Evolutionary conservation across 169 alveolate species (phyloP), one percentile per base, ranked within the genome.

Genomic region (Babesia ovata): DNA sequence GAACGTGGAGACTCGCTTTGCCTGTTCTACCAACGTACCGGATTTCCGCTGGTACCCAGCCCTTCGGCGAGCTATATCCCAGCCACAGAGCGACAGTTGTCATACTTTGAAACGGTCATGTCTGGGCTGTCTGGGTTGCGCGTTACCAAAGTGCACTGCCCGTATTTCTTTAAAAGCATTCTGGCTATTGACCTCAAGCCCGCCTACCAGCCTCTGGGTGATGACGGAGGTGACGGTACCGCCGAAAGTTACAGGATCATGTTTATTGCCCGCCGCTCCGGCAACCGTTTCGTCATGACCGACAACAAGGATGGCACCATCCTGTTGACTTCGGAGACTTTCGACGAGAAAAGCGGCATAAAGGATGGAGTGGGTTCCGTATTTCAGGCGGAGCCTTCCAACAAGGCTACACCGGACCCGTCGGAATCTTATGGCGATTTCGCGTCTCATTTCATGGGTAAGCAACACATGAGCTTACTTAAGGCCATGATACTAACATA

Each of bases 61-160:
- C 83, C 82, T 17, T 19, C 84, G 13, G 83, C 83, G 36, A 57
- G 57, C 6, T 79, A 79, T 48, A 61, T 56, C 21, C 62, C 75
- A n/a, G 46, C 73, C 0, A 45, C 81, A 8, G 78, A 79, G 42
- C 48, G 87, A 7, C 4, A 21, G 21, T 36, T 79, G 24, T 42
- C 57, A 13, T 61, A 79, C 56, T 49, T 79, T 60, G 87, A 79
- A 24, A 39, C 22, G 24, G 77, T 79, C 28, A 59, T 79, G 65
- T 79, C 87, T 13, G 87, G 87, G 26, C 46, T 79, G 36, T 52
- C 83, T 0, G 87, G 87, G 36, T 59, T 79, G 10, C 52, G 87
- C 11, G 83, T 79, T 21, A 24, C 58, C 24, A 60, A 36, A 57
- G 59, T 79, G 3, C 83, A 59, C 45, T 65, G 81, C 53, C 87